Base-by-base conservation (phyloP, 352 stramenopile genomes). In the Pythium rhizo-oryzae region DNA sequence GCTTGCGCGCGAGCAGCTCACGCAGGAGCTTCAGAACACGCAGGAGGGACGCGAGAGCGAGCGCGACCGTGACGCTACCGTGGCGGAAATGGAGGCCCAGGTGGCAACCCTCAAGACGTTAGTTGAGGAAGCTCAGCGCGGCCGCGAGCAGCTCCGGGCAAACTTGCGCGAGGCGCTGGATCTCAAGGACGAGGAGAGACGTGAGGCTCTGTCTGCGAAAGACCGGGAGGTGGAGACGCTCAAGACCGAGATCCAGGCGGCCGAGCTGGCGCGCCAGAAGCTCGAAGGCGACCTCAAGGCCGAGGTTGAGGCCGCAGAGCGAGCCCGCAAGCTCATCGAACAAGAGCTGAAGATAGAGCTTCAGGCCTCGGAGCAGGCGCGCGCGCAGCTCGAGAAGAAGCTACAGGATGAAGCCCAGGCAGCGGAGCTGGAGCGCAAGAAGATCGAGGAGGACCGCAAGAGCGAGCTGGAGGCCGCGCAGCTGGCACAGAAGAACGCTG, bases 331-430 rank as follows among this genome's bases (percentile, higher is more conserved):
- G 30, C 13, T 43, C 24, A 18, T 59, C n/a, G 33, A 59, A 37
- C 41, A 63, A 55, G 43, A 63, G 25, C 43, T 63, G 8, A 25
- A 58, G 30, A 30, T 6, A 4, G 12, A 55, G 23, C 12, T 55
- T 21, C n/a, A 55, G 13, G n/a, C 18, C 21, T 9, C 28, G 7
- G 57, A 63, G 21, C 24, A n/a, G 3, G 57, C 24, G 43, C 43
- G 57, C 23, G 24, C 43, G 30, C 13, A 43, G 43, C 33, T 59
- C n/a, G 33, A 59, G n/a, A 24, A 46, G 51, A 43, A 63, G 25
- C 43, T 54, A 8, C 16, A 43, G 18, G 13, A 43, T 43, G 37
- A 43, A 18, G 11, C 15, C 37, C 37, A 43, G 37, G 37, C 37
- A 4, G 37, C 15, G 7, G 57, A 63, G 21, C 11, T 16, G 7